Base-by-base conservation (phyloP, 139 green algal genomes). In the Pseudopediastrum boryanum region DNA sequence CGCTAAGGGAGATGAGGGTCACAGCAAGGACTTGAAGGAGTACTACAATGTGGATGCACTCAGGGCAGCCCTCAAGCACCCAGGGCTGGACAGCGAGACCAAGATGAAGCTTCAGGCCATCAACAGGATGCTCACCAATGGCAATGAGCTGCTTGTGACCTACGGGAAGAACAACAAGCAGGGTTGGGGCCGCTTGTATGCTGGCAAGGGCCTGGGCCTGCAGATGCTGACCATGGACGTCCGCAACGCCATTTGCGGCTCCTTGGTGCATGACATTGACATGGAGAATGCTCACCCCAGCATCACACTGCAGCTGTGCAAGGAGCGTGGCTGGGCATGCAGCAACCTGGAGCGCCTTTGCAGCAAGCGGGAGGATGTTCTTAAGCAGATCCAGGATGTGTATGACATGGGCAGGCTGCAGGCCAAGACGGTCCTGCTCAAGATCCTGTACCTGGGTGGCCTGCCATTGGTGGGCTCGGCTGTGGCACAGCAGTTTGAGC, bases 131-230 rank as follows among this genome's bases (percentile, higher is more conserved):
- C 29, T 25, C 29, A 62, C 52, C 29, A 62, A 62, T n/a, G 52
- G 52, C 52, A 62, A 62, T n/a, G 25, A 62, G 25, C 52, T 62
- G 52, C 52, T 62, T 62, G 52, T 62, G 52, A 62, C 52, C 52
- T 62, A 62, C 52, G 31, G 31, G 25, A 62, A 62, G 52, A 62
- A 62, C 52, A 62, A 62, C 52, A 62, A 62, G 31, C 29, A 62
- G 52, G 52, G 52, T n/a, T 62, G 31, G 25, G 52, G 52, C 25
- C 29, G 52, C 25, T n/a, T 62, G 52, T 62, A 62, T n/a, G 52
- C 52, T 36, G 31, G 31, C 25, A 25, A 62, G 29, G 52, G 52
- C 25, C 52, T 62, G 25, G 31, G 52, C 52, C 31, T 62, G 52
- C 52, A 62, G 52, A 62, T 62, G 52, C 52, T 62, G 25, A 25